Conservation (phyloP, 306 rosid species). For the Rubus parviflorus region DNA sequence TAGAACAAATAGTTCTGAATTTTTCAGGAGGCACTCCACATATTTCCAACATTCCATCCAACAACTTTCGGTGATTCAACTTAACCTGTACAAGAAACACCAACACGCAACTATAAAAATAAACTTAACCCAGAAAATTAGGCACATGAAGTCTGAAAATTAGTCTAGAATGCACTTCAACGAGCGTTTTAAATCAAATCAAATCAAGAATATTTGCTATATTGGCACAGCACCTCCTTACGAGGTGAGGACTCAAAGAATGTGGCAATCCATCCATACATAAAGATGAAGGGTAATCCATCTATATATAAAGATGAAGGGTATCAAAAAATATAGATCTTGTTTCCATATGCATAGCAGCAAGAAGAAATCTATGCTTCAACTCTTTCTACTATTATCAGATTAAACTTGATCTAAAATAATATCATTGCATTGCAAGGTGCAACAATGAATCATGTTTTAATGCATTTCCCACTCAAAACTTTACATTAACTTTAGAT, state of each 20-base stretch:
- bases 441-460: background rate
- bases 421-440: no score
- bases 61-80: conserved; percentile 78
- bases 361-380: background rate
- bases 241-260: conserved; percentile 8
- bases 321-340: background rate
- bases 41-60: conserved; percentile 92
- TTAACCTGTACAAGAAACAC: conserved; percentile 60
- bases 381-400: background rate
- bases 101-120: conserved; percentile 5
- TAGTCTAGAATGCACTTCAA: background rate
- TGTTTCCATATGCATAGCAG: background rate
- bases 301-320: background rate
- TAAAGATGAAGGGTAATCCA: background rate
- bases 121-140: conserved; percentile 3
- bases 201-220: background rate
- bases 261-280: background rate
- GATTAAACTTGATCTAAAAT: background rate
- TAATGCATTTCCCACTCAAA: background rate
- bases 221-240: conserved; percentile 3
- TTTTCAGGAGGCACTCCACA: conserved; percentile 91
- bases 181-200: background rate
- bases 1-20: conserved; percentile 95
- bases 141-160: background rate
- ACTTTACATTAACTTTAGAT: background rate